Percentiles rank a stretch among this genome's conserved stretches.
Evolutionary conservation across 305 asterid genomes (phyloP).

Genomic region (Solanum chacoense): DNA sequence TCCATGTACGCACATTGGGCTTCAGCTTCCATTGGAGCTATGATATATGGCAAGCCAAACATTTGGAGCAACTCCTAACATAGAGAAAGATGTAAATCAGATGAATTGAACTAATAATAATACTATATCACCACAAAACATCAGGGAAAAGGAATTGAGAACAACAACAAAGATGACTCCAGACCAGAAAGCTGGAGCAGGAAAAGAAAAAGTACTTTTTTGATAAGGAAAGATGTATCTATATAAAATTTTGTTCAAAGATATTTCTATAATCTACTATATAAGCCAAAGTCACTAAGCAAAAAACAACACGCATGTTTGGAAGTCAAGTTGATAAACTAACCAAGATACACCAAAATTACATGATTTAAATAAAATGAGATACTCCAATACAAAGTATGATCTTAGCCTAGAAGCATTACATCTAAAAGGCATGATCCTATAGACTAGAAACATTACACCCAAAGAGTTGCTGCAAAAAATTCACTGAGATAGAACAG

Average conservation of each 20-base stretch:
- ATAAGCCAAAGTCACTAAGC: background rate
- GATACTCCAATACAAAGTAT: background rate
- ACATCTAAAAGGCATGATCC: background rate
- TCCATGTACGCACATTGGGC: conserved; percentile 98
- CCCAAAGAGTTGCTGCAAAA: background rate
- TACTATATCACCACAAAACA: background rate
- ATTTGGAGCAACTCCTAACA: conserved; percentile 93
- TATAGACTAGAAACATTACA: background rate
- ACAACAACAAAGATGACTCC: background rate
- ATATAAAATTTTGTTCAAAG: background rate
- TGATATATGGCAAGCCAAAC: conserved; percentile 92
- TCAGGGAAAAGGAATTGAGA: background rate
- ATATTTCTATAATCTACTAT: background rate
- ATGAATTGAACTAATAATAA: background rate
- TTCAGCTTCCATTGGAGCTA: conserved; percentile 99
- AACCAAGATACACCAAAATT: background rate
- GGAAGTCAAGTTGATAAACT: background rate
- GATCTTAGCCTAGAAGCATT: background rate
- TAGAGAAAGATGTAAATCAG: conserved; percentile 4
- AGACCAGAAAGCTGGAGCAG: background rate
- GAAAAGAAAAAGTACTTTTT: background rate
- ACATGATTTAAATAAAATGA: background rate
- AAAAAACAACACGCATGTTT: background rate
- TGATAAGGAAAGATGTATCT: background rate
- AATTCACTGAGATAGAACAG: background rate